A percentile compares a stretch with the other conserved stretches of the same genome.
Evolutionary conservation across 2,329 filamentous ascomycete genomes (phyloP).

Genomic region (Aspergillus sp.): DNA sequence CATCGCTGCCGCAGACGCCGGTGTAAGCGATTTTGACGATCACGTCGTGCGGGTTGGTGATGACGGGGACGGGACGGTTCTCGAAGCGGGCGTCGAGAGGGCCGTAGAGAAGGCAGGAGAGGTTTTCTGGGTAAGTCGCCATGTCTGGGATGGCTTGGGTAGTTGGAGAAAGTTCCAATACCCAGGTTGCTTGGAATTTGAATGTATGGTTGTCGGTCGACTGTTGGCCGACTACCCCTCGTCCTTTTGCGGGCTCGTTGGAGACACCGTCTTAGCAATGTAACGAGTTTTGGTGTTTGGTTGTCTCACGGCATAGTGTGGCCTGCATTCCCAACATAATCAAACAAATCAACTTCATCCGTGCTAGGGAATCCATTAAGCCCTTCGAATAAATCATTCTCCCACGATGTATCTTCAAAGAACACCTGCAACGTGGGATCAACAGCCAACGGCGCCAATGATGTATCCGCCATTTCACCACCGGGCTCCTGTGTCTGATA

Average conservation of each 20-base stretch:
- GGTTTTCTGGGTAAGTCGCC: slow-evolving; percentile 27
- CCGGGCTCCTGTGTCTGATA: background rate
- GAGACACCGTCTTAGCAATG: too few species aligned
- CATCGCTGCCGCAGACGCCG: slow-evolving; percentile 46
- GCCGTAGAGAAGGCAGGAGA: slow-evolving; percentile 44
- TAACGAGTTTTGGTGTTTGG: background rate
- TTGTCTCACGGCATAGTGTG: background rate
- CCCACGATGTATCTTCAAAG: slow-evolving; percentile 16
- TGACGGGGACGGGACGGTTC: slow-evolving; percentile 37
- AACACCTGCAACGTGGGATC: slow-evolving; percentile 21
- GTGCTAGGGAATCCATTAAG: slow-evolving; percentile 15
- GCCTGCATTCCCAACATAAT: slow-evolving; percentile 1
- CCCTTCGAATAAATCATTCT: slow-evolving; percentile 17
- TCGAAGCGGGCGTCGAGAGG: slow-evolving; percentile 39
- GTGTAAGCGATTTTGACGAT: slow-evolving; percentile 45
- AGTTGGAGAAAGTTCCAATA: too few species aligned
- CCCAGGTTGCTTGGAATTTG: too few species aligned
- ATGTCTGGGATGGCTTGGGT: too few species aligned
- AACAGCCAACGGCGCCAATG: background rate
- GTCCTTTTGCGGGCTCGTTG: background rate
- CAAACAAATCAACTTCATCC: slow-evolving; percentile 10
- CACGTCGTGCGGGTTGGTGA: slow-evolving; percentile 40
- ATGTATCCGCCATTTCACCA: background rate
- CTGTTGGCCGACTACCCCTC: background rate
- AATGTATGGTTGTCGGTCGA: background rate